phyloP scores from a whole-genome alignment of 495 filamentous ascomycete genomes.

The Parmelia sp. region DNA sequence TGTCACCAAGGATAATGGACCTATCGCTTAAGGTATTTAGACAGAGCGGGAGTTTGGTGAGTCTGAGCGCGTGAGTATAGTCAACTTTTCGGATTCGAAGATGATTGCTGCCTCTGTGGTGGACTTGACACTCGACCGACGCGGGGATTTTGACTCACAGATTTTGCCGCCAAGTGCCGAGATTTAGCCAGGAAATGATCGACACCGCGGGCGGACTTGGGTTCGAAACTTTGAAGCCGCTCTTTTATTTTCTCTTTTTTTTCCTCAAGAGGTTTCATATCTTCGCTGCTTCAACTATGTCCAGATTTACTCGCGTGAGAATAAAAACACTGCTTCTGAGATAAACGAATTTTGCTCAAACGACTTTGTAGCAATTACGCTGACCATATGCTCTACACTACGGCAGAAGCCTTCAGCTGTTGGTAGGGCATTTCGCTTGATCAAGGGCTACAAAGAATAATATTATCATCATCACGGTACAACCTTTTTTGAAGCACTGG shows the following conservation, averaged over 20 bases:
- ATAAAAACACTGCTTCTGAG: too few species aligned
- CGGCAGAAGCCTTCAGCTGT: too few species aligned
- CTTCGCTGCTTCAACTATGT: too few species aligned
- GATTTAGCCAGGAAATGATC: neutral
- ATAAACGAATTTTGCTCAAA: too few species aligned
- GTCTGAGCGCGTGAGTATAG: neutral
- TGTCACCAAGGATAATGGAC: neutral
- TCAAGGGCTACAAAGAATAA: too few species aligned
- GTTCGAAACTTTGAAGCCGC: neutral
- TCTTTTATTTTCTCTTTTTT: neutral
- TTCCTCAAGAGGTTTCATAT: neutral
- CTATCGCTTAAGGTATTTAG: neutral
- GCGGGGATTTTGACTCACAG: constrained; percentile 1
- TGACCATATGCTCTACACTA: too few species aligned
- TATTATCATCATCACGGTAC: too few species aligned
- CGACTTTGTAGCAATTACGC: too few species aligned
- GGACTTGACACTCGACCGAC: too few species aligned
- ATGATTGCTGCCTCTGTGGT: neutral
- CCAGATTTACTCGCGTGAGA: too few species aligned
- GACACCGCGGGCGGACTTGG: neutral
- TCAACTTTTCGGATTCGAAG: neutral
- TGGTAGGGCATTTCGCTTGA: too few species aligned
- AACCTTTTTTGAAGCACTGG: too few species aligned
- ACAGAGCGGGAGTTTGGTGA: neutral
- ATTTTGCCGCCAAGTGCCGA: neutral